These are phyloP conservation scores for barley (Hordeum vulgare) DNA, from an alignment of 176 grass and related monocot genomes.

Conservation along the genomic window DNA sequence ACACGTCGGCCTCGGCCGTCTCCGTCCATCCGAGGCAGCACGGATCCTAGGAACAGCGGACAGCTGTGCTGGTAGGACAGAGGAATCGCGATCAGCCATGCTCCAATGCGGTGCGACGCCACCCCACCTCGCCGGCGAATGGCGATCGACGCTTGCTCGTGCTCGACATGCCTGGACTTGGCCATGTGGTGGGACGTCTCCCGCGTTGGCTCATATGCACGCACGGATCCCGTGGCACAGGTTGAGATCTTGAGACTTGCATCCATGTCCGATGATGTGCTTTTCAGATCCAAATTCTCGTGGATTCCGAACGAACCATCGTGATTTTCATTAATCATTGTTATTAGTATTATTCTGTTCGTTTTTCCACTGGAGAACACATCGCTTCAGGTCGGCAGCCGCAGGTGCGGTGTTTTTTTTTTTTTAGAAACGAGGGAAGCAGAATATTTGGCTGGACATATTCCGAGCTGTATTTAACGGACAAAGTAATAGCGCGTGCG, in stretches of 20 bases:
- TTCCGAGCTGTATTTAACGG: background rate
- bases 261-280: background rate
- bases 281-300: background rate
- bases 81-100: background rate
- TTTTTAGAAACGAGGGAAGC: background rate
- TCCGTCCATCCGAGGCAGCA: slow-evolving; percentile 6
- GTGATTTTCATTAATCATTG: background rate
- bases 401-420: background rate
- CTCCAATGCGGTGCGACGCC: background rate
- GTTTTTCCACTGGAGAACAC: background rate
- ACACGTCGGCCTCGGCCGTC: background rate
- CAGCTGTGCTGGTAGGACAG: background rate
- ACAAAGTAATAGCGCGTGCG: slow-evolving; percentile 9
- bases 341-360: background rate
- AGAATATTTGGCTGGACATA: background rate
- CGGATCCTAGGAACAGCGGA: slow-evolving; percentile 2
- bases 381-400: background rate
- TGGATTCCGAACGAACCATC: background rate
- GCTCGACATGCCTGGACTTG: background rate
- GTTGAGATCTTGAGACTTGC: background rate
- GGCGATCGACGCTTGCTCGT: background rate
- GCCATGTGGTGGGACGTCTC: background rate
- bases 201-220: too few relatives aligned
- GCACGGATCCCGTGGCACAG: background rate
- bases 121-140: background rate